phyloP scores from a whole-genome alignment of 495 filamentous ascomycete genomes.

The Stereocaulon alpinum region DNA sequence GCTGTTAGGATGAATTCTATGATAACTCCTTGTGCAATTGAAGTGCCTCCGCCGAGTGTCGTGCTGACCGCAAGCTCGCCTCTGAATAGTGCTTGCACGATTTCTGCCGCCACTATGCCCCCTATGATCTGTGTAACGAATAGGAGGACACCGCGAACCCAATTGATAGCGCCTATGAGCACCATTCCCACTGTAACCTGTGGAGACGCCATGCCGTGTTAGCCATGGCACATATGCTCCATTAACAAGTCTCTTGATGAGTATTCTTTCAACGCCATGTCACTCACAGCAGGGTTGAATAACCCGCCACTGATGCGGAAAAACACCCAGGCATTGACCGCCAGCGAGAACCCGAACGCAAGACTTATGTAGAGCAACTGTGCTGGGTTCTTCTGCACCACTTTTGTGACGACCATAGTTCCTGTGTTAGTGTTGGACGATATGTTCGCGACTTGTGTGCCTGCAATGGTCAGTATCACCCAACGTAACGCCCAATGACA shows the following conservation, averaged over 20 bases:
- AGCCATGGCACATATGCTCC: not conserved
- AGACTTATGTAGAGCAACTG: conserved; percentile 43
- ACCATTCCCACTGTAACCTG: conserved; percentile 34
- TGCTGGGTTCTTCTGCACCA: conserved; percentile 19
- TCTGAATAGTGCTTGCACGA: conserved; percentile 44
- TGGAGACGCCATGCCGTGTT: not conserved
- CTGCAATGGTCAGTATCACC: conserved; percentile 29
- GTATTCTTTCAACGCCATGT: too few species aligned
- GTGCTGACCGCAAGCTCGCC: conserved; percentile 38
- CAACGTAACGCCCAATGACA: too few species aligned
- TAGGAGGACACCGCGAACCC: conserved; percentile 40
- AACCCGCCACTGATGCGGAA: conserved; percentile 54
- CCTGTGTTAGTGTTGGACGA: conserved; percentile 18
- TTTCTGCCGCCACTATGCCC: conserved; percentile 43
- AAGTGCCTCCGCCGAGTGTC: conserved; percentile 32
- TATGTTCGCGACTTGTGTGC: conserved; percentile 42
- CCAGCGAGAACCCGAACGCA: conserved; percentile 51
- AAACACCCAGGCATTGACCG: conserved; percentile 59
- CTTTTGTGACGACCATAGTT: conserved; percentile 11
- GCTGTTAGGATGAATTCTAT: conserved; percentile 46
- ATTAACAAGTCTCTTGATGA: not conserved
- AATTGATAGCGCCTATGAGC: conserved; percentile 44
- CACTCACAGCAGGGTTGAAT: conserved; percentile 47
- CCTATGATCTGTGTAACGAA: conserved; percentile 47
- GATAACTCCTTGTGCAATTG: conserved; percentile 41